A percentile compares a stretch with the other conserved stretches of the same genome.
Evolutionary conservation across 2,329 filamentous ascomycete species (phyloP).

Genomic region (Simplicillium sp.): DNA sequence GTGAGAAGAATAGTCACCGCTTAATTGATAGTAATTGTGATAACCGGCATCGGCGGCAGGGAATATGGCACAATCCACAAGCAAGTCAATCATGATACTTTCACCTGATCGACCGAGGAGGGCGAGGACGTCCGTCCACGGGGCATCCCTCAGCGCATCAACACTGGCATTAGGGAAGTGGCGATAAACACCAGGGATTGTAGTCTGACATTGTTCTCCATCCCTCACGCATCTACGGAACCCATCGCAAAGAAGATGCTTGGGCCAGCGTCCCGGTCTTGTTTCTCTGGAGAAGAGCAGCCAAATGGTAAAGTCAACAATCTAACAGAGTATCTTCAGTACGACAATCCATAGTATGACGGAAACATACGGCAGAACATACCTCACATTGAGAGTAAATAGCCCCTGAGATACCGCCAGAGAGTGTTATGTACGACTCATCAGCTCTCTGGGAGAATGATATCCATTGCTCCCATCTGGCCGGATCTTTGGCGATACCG

Average conservation of each 20-base stretch:
- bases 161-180: conserved; percentile 63
- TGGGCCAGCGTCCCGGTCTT: conserved; percentile 38
- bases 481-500: conserved; percentile 8
- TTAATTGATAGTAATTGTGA: conserved; percentile 69
- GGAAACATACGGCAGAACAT: conserved; percentile 12
- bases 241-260: conserved; percentile 77
- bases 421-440: conserved; percentile 45
- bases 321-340: conserved; percentile 34
- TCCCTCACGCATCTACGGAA: conserved; percentile 45
- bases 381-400: conserved; percentile 57
- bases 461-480: conserved; percentile 45
- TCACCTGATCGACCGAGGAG: conserved; percentile 70
- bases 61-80: conserved; percentile 74
- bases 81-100: conserved; percentile 64
- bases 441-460: conserved; percentile 54
- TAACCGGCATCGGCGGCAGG: conserved; percentile 45
- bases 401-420: conserved; percentile 32
- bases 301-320: conserved; percentile 72
- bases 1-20: conserved; percentile 43
- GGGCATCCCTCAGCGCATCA: conserved; percentile 52
- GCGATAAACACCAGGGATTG: conserved; percentile 57
- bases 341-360: conserved; percentile 2
- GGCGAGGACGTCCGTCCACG: conserved; percentile 68
- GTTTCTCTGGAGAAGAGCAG: conserved; percentile 55
- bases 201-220: conserved; percentile 19